Base-by-base conservation (phyloP, 768 basidiomycete genomes). In the Mycena haematopus region DNA sequence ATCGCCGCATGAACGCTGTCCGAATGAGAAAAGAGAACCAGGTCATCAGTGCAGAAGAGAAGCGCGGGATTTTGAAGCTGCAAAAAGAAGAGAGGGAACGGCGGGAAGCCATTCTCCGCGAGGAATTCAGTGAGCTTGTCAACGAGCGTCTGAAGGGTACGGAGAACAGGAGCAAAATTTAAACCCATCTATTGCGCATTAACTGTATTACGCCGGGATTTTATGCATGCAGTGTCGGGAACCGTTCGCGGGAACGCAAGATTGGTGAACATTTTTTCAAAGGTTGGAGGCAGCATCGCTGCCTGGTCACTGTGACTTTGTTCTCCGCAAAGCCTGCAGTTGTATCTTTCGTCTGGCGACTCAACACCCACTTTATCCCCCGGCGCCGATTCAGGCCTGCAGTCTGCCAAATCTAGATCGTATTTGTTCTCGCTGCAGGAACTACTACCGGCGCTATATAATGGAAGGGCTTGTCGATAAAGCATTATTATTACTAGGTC, bases 21-120 rank as follows among this genome's bases (percentile, higher is more conserved):
- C 92, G 97, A 63, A 92, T 99, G 88, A 82, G 96, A 72, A 99
- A 99, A 82, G 97, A 99, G 81, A 98, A 99, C 79, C 97, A 99
- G 78, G 96, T 99, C 66, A 99, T 99, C 73, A 93, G 91, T 70
- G 95, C 96, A 1, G 97, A 99, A 77, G 97, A 99, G 83, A 99
- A 99, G 83, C 79, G 97, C 35, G 93, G 94, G 36, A 96, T 99
- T 61, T 73, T 99, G 73, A 96, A 97, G 77, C 71, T 98, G 75
- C 96, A 98, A 77, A 91, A 82, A 73, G 96, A 98, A 75, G 97
- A 99, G 79, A 86, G 91, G 75, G 88, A 90, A 76, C 87, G 96
- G 77, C 85, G 94, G 70, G 97, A 99, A 77, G 81, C 89, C 7
- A 89, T 95, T 69, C 80, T 99, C 66, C 82, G 95, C 59, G 92